Conservation (phyloP, 2,329 filamentous ascomycete species). For the Thielaviopsis euricoi region DNA sequence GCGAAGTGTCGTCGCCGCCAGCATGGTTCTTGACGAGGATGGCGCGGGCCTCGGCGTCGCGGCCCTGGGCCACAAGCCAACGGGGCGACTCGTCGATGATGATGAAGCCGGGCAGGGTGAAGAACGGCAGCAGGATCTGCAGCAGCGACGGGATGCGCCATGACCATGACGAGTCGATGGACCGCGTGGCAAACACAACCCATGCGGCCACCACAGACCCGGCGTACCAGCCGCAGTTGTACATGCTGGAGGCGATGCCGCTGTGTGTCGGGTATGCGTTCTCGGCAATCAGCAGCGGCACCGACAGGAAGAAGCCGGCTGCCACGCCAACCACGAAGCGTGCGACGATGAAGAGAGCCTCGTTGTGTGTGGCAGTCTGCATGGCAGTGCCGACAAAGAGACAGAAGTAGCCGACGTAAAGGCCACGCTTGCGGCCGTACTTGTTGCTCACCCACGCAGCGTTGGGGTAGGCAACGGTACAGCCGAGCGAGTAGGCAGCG, state of each 20-base stretch:
- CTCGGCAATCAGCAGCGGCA: slow-evolving; percentile 49
- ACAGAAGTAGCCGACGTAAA: slow-evolving; percentile 26
- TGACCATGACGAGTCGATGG: slow-evolving; percentile 18
- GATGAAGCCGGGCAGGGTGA: slow-evolving; percentile 20
- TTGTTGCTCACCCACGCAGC: slow-evolving; percentile 30
- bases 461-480: slow-evolving; percentile 28
- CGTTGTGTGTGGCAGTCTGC: slow-evolving; percentile 20
- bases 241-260: slow-evolving; percentile 42
- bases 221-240: slow-evolving; percentile 28
- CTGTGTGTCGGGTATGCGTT: slow-evolving; percentile 46
- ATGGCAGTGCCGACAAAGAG: slow-evolving; percentile 22
- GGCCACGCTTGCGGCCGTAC: slow-evolving; percentile 29
- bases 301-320: slow-evolving; percentile 37
- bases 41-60: slow-evolving; percentile 18
- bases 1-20: slow-evolving; percentile 32
- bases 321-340: slow-evolving; percentile 28
- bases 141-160: slow-evolving; percentile 26
- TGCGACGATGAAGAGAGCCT: slow-evolving; percentile 37
- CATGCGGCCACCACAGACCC: slow-evolving; percentile 30
- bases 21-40: slow-evolving; percentile 29
- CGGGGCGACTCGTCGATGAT: slow-evolving; percentile 20
- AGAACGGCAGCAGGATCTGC: slow-evolving; percentile 24
- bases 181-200: slow-evolving; percentile 25
- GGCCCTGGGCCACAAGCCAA: slow-evolving; percentile 19
- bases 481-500: slow-evolving; percentile 35